Evolutionary conservation across 768 basidiomycete species (phyloP), one percentile per base, ranked within the genome.

Genomic region (Rhizopogon roseolus): DNA sequence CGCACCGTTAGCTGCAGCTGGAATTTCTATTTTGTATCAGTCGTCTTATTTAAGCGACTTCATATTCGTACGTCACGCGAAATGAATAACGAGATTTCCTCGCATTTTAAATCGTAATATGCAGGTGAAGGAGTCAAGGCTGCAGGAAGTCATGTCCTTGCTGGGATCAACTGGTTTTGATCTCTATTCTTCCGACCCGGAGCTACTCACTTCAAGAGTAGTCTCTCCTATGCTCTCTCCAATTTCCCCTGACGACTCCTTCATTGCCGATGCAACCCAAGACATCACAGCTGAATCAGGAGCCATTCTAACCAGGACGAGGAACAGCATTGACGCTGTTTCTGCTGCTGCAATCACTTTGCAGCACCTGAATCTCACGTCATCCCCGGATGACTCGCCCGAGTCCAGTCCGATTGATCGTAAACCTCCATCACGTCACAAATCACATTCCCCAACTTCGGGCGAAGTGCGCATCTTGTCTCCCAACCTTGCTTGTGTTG

Each of bases 21-120:
- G 87, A 3, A 89, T 92, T 37, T 88, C 86, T 32, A 91, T 92
- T 46, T 72, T 91, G 13, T 92, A 91, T 66, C 86, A 89, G 63
- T 88, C 86, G 5, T 88, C 88, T 2, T 90, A 91, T 66, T 83
- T 81, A 79, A 84, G 86, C 60, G 89, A 91, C 67, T 90, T 86
- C 64, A 87, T 91, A 54, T 84, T 91, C 58, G 88, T 90, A 62
- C 59, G 85, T 71, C 53, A 38, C 32, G 28, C 8, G 14, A 16
- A 5, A 36, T 37, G n/a, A 8, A 43, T 41, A 11, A 14, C 3
- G 41, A 7, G 4, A 16, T 16, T 41, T 14, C 9, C 49, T 41
- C n/a, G 4, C 28, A 53, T 51, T 39, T 45, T 57, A 49, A 52
- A 40, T 36, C 14, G 29, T 17, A 25, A 42, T 32, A 40, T 60